Base-by-base conservation (phyloP, 768 basidiomycete species). In the Agrocybe praecox region DNA sequence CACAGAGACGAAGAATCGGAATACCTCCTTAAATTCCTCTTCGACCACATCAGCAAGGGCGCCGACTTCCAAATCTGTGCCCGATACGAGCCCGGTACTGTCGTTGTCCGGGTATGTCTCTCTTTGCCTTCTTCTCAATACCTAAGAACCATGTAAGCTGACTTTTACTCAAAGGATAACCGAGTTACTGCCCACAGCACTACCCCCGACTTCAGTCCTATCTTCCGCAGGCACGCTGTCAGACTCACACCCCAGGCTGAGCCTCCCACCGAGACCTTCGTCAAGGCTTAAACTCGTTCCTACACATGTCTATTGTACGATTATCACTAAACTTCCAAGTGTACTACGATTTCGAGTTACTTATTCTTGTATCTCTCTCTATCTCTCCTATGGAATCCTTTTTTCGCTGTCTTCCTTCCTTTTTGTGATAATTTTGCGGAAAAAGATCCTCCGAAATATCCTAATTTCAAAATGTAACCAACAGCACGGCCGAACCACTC, bases 1-100 rank as follows among this genome's bases (percentile, higher is more conserved):
- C 82, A 74, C 72, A 81, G 80, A 57, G 44, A 71, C 10, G 82
- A 85, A 59, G 84, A 84, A 63, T 83, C 81, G 21, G 81, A 84
- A 44, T 78, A 75, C 58, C 72, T 86, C 22, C 71, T 84, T 59
- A 79, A 78, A 45, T 83, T 84, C 75, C 72, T 83, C 46, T 83
- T 71, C 69, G 77, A 82, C 63, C 82, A 83, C 56, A 75, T 81
- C 57, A 63, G 74, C 26, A 81, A 82, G 67, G 79, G 81, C 44
- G 65, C 77, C 1, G 80, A 83, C 62, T 79, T 79, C 70, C 79
- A 80, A 46, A 71, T 83, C 26, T 72, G 83, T 47, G 82, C 76
- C 2, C 71, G 63, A 1, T 85, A 84, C 60, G 67, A 75, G 59
- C 79, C 80, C 3, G 82, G 82, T 12, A 85, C 80, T 10, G 80